These are phyloP conservation scores for Pythium aristosporum DNA, from an alignment of 352 stramenopile species.

Conservation along the genomic window DNA sequence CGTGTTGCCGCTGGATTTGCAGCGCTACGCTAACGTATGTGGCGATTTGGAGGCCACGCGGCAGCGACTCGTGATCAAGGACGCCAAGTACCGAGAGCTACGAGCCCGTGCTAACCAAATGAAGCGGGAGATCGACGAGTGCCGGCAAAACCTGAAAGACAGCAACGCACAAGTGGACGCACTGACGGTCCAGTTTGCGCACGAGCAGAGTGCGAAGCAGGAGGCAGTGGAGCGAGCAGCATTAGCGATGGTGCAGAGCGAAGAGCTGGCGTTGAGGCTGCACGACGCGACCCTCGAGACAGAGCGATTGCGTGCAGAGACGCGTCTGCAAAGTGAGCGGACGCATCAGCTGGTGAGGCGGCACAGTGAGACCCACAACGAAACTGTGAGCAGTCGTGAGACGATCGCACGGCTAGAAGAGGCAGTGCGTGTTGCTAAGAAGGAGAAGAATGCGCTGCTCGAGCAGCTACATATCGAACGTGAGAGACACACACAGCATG, in stretches of 20 bases:
- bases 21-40: conserved; percentile 46
- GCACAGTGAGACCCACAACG: conserved; percentile 4
- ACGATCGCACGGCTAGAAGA: conserved; percentile 10
- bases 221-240: conserved; percentile 47
- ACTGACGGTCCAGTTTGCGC: conserved; percentile 23
- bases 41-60: conserved; percentile 38
- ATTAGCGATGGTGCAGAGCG: conserved; percentile 32
- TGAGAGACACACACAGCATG: not conserved
- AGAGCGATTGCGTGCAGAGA: conserved; percentile 11
- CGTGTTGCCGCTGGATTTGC: conserved; percentile 33
- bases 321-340: conserved; percentile 1
- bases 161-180: conserved; percentile 18
- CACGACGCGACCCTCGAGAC: conserved; percentile 14
- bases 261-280: conserved; percentile 8
- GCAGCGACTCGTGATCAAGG: conserved; percentile 29
- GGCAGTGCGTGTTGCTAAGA: conserved; percentile 6
- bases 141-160: not conserved
- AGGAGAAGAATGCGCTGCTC: conserved; percentile 8
- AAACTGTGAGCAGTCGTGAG: not conserved
- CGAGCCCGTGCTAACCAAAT: conserved; percentile 29
- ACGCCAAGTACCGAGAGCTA: conserved; percentile 37
- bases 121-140: conserved; percentile 15
- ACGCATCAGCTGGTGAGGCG: conserved; percentile 3
- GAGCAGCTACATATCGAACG: conserved; percentile 19
- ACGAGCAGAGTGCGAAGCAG: conserved; percentile 26